Base-by-base conservation (phyloP, 2,329 filamentous ascomycete species). In the Botrytis galanthina region DNA sequence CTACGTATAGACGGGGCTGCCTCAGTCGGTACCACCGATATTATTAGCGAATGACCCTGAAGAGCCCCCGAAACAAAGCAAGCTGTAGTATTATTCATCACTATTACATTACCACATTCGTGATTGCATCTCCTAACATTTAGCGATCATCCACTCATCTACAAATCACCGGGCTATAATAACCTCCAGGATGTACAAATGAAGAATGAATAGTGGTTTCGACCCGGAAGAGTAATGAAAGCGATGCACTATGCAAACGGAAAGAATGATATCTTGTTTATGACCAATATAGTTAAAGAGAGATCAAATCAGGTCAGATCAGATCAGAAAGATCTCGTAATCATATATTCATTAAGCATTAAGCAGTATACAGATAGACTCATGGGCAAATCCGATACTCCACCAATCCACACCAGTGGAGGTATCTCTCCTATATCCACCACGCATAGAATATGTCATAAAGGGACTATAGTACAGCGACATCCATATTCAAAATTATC, bases 311-410 rank as follows among this genome's bases (percentile, higher is more conserved):
- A 48, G 4, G 9, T 51, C 22, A 51, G 22, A 26, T 26, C 3
- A 48, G 20, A 48, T 48, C 46, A 48, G 46, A n/a, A n/a, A n/a
- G n/a, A 32, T 14, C 22, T 37, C 37, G 18, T 61, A 12, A 61
- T 54, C 29, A 61, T 39, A 69, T 61, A 12, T 73, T 61, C 63
- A 73, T 69, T 69, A 51, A 35, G n/a, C 37, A 66, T 46, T 68
- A 59, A 32, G 29, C 61, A 37, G 9, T 20, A 16, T 57, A 29
- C 9, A 57, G 51, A 18, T 14, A 68, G 35, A 59, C 32, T 26
- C 69, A n/a, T 57, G 48, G 57, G 66, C 66, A 59, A 42, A 57
- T 32, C 18, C 48, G 16, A 42, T 37, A 42, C 37, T 22, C 37
- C 66, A 2, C 39, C 46, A 39, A 57, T 37, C 37, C 48, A 57